A percentile compares a stretch with the other conserved stretches of the same genome.
Evolutionary conservation across 2,329 filamentous ascomycete genomes (phyloP).

Genomic region (Fusarium veterinarium): DNA sequence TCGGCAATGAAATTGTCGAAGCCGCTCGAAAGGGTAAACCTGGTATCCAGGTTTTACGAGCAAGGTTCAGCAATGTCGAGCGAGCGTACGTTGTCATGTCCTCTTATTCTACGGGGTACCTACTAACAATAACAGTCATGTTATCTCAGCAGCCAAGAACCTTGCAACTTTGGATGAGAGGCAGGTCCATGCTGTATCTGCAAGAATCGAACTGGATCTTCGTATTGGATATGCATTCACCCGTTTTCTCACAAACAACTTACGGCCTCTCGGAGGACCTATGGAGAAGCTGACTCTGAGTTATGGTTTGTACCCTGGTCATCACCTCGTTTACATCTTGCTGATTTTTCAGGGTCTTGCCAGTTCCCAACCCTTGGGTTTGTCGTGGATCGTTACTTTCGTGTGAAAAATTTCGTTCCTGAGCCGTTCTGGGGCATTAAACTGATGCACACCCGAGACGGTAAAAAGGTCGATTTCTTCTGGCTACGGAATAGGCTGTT

Average conservation of each 20-base stretch:
- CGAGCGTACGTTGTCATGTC: slow-evolving; percentile 70
- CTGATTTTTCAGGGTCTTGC: slow-evolving; percentile 74
- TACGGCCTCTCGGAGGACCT: slow-evolving; percentile 77
- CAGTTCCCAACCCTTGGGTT: slow-evolving; percentile 98
- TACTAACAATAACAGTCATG: slow-evolving; percentile 69
- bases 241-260: slow-evolving; percentile 81
- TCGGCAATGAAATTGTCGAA: slow-evolving; percentile 88
- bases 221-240: slow-evolving; percentile 95
- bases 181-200: slow-evolving; percentile 87
- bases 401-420: slow-evolving; percentile 91
- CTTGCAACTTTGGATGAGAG: slow-evolving; percentile 83
- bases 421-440: slow-evolving; percentile 95
- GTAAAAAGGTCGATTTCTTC: slow-evolving; percentile 82
- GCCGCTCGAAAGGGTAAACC: slow-evolving; percentile 81
- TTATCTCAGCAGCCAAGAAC: slow-evolving; percentile 82
- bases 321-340: background rate
- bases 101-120: background rate
- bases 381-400: slow-evolving; percentile 94
- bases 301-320: slow-evolving; percentile 69
- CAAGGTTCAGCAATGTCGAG: slow-evolving; percentile 96
- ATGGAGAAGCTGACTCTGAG: slow-evolving; percentile 77
- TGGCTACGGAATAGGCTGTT: slow-evolving; percentile 89
- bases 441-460: slow-evolving; percentile 80
- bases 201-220: slow-evolving; percentile 91
- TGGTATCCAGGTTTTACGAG: slow-evolving; percentile 82